Conservation (phyloP, 192 early-diverging fungal genomes). For the Coemansia sp. region DNA sequence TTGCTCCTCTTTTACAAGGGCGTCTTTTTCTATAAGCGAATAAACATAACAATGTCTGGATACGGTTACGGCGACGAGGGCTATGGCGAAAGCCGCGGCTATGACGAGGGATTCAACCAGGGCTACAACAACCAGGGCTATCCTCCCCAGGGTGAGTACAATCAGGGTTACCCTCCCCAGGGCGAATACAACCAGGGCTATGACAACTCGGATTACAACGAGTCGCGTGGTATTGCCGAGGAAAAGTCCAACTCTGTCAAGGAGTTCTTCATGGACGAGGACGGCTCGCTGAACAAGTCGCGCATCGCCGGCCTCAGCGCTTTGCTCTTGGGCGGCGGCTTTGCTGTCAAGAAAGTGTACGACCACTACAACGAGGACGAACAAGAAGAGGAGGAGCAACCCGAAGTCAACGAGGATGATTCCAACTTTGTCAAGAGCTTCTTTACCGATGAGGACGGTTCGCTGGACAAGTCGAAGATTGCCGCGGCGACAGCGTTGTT, state of each 20-base stretch:
- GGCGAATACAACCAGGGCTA: conserved; percentile 10
- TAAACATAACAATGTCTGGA: conserved; percentile 5
- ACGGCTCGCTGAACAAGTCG: conserved; percentile 14
- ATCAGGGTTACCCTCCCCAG: conserved; percentile 1
- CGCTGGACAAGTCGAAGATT: conserved; percentile 24
- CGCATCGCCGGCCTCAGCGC: conserved; percentile 1
- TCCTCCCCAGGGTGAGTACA: conserved; percentile 3
- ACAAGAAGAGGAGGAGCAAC: conserved; percentile 12
- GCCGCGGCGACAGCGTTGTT: conserved; percentile 5
- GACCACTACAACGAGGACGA: conserved; percentile 13
- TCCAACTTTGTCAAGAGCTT: conserved; percentile 17
- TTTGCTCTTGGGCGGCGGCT: conserved; percentile 12
- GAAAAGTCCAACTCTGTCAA: conserved; percentile 5
- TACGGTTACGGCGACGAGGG: conserved; percentile 11
- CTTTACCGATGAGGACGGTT: conserved; percentile 21
- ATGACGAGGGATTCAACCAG: background rate
- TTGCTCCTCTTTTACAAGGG: background rate
- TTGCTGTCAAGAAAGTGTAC: conserved; percentile 16
- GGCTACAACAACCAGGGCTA: conserved; percentile 5
- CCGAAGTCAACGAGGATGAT: conserved; percentile 4
- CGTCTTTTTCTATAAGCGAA: conserved; percentile 1
- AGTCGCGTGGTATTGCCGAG: background rate
- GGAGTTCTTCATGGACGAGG: conserved; percentile 15
- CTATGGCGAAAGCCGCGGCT: conserved; percentile 4
- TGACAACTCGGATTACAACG: background rate